These are phyloP conservation scores for Nakaseomyces sp. DNA, from an alignment of 1,139 yeast species.

Conservation along the genomic window DNA sequence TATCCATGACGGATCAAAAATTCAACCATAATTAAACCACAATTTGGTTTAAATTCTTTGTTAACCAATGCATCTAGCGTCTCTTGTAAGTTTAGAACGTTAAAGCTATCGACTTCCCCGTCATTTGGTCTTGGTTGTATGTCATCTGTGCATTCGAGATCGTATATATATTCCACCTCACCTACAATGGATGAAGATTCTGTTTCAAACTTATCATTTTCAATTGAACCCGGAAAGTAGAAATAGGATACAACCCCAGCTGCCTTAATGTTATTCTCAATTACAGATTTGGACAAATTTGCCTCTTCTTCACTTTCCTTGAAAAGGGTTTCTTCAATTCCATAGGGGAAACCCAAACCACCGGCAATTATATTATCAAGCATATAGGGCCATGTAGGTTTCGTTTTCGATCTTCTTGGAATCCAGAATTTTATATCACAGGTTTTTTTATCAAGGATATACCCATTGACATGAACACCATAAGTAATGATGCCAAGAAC, in stretches of 20 bases:
- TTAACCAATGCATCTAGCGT: constrained; percentile 40
- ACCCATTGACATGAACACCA: constrained; percentile 85
- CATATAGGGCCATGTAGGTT: constrained; percentile 85
- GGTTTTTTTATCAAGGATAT: constrained; percentile 38
- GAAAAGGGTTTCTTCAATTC: constrained; percentile 63
- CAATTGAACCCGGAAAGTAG: constrained; percentile 33
- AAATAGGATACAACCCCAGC: constrained; percentile 69
- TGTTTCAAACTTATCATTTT: constrained; percentile 25
- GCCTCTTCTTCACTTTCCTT: constrained; percentile 93
- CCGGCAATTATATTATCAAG: constrained; percentile 94
- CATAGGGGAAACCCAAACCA: constrained; percentile 78
- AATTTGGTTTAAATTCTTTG: constrained; percentile 79
- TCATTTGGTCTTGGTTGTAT: constrained; percentile 67
- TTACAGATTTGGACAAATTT: constrained; percentile 51
- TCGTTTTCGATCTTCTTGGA: constrained; percentile 66
- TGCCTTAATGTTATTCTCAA: constrained; percentile 37
- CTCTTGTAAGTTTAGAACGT: constrained; percentile 51
- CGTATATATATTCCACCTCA: constrained; percentile 77
- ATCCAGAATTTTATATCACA: constrained; percentile 65
- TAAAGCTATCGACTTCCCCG: constrained; percentile 74
- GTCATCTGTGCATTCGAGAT: constrained; percentile 46
- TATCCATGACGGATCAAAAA: constrained; percentile 77
- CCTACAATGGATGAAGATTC: constrained; percentile 66
- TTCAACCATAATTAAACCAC: constrained; percentile 72
- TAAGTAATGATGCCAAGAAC: constrained; percentile 79